Evolutionary conservation across 2,329 filamentous ascomycete species (phyloP), one percentile per base, ranked within the genome.

Genomic region (Aschersonia sp.): DNA sequence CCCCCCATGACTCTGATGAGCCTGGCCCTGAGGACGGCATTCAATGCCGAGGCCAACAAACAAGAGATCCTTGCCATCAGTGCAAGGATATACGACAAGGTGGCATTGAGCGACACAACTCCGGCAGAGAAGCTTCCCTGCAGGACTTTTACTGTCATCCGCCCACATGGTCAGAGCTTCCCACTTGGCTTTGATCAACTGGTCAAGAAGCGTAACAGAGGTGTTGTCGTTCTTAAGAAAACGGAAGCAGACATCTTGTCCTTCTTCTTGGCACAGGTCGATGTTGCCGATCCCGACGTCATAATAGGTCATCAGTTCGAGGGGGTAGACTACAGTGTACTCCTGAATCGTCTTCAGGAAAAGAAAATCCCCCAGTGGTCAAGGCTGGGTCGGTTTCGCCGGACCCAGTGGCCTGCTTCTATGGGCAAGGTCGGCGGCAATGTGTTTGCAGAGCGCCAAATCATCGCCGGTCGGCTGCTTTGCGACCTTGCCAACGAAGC

Each of bases 1-100:
- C 92, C 92, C 29, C 87, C 89, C 5, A 69, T 98, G 59, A 97
- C 89, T 1, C 68, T 98, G n/a, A 96, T 98, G 91, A 96, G 89
- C 64, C 69, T 98, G 52, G 81, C 89, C 5, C 74, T 98, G 59
- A 80, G 92, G 47, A 97, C 89, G 1, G 80, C 82, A 5, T 86
- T 94, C 65, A 96, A 97, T 56, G 75, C 81, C 40, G 91, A 88
- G 61, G 86, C 89, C 48, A 98, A 97, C 68, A 97, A 94, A 68
- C 91, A 96, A 60, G 92, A 98, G 64, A 89, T 98, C 45, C 70
- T 98, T 9, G 80, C 92, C 51, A 87, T 92, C 50, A 96, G 89
- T 64, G 87, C 88, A 38, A 82, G 94, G 56, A 81, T 97, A 32
- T 98, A 97, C 63, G 88, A 95, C 55, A 89, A 94, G 60, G 75